Evolutionary conservation across 2,329 filamentous ascomycete species (phyloP), one percentile per base, ranked within the genome.

Genomic region (Chaetomium globosum): DNA sequence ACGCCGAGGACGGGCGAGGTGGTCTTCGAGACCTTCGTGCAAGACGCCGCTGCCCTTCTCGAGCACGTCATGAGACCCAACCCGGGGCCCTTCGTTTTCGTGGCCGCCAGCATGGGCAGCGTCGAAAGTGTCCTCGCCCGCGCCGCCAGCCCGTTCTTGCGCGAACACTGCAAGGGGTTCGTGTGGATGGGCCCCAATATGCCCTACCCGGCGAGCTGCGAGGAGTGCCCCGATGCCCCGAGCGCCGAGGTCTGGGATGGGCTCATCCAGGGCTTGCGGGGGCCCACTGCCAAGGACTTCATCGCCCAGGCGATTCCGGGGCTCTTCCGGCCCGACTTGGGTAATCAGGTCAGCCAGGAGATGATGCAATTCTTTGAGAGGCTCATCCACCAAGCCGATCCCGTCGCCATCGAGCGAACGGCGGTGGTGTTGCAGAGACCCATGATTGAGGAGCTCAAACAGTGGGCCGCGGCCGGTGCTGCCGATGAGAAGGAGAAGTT

Each of bases 141-240:
- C 21, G 19, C 33, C 5, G 53, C 49, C 1, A 68, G 63, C 31
- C 1, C 13, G 16, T 52, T 60, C 21, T n/a, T 69, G 23, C 43
- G 54, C 4, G 31, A 46, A 16, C 10, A 55, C 21, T 71, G 69
- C 49, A 64, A 60, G 59, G 69, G 69, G 1, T 69, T 71, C 31
- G 58, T 71, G 36, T 71, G 67, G 65, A 26, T 71, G 13, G 67
- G 67, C 1, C 61, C 67, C 13, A 68, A 64, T 54, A 67, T 71
- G 67, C 69, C 69, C 8, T 68, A 65, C 49, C 21, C 58, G 1
- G 28, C 55, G 5, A 26, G 31, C 26, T 63, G 57, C 21, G 52
- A 54, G 19, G 64, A 65, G 51, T 63, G 39, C n/a, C 60, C 60
- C 3, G 39, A 2, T 16, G 64, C 60, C 1, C 51, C 56, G n/a